Conservation (phyloP, 176 grass and related monocot species). For the Carex scoparia region DNA sequence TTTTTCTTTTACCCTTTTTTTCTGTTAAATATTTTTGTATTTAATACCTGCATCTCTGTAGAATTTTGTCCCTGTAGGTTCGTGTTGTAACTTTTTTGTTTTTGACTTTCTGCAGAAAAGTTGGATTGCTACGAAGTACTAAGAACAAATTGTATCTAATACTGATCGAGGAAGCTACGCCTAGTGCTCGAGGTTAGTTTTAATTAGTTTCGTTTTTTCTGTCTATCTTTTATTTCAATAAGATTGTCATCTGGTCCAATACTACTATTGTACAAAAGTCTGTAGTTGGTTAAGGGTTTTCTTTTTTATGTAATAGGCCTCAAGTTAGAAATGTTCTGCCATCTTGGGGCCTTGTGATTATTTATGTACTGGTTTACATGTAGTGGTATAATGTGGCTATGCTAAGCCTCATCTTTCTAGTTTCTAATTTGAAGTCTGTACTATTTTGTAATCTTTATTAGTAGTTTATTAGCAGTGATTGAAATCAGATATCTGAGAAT, state of each 20-base stretch:
- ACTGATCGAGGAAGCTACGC: conserved; percentile 38
- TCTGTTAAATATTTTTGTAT: too few relatives aligned
- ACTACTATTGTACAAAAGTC: neutral
- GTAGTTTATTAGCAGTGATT: neutral
- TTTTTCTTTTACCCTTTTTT: too few relatives aligned
- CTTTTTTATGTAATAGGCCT: neutral
- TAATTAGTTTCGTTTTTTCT: conserved; percentile 11
- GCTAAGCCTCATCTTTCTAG: too few relatives aligned
- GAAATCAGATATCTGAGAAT: conserved; percentile 12
- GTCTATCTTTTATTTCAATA: neutral
- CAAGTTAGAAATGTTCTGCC: neutral
- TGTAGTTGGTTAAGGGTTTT: neutral
- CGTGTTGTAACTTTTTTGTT: neutral
- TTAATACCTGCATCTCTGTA: neutral
- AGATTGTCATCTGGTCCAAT: neutral
- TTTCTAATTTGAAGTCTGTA: neutral
- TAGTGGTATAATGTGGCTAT: neutral
- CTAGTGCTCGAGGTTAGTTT: conserved; percentile 54
- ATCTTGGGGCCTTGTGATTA: neutral
- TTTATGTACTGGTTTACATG: neutral
- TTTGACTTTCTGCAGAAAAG: conserved; percentile 52
- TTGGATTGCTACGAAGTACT: conserved; percentile 70
- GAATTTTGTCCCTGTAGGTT: neutral
- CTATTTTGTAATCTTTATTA: neutral
- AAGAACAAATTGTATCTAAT: conserved; percentile 72